Percentiles rank a stretch among this genome's conserved stretches.
These are phyloP conservation scores for Dimocarpus longan DNA, from an alignment of 345 rosid genomes.

Conservation along the genomic window DNA sequence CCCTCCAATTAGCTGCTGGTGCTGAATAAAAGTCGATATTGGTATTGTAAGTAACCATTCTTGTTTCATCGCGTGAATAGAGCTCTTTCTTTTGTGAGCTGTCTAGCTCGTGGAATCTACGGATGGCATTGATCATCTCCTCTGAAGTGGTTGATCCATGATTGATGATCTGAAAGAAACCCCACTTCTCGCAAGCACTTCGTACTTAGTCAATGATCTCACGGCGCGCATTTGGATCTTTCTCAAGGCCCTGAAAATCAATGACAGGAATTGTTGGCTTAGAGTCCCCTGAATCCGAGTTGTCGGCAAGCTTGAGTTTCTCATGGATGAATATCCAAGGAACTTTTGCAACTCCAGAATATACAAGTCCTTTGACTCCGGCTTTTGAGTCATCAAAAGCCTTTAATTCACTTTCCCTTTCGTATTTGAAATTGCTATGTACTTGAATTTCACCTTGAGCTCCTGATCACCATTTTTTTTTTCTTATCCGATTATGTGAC, in stretches of 20 bases:
- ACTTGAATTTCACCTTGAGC: neutral
- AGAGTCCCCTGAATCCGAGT: neutral
- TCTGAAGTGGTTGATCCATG: constrained; percentile 41
- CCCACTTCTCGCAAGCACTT: constrained; percentile 43
- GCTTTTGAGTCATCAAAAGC: constrained; percentile 16
- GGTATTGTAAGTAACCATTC: constrained; percentile 33
- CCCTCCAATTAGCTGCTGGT: constrained; percentile 49
- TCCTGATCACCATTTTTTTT: constrained; percentile 19
- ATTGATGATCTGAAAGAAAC: constrained; percentile 51
- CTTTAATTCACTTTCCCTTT: constrained; percentile 26
- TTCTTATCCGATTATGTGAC: neutral
- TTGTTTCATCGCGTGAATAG: constrained; percentile 32
- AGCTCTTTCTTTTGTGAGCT: constrained; percentile 35
- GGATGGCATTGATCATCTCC: constrained; percentile 33
- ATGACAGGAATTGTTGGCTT: constrained; percentile 40
- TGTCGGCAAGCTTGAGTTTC: neutral
- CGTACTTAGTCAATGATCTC: constrained; percentile 29
- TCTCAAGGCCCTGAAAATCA: constrained; percentile 29
- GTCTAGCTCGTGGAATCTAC: constrained; percentile 46
- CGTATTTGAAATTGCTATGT: neutral
- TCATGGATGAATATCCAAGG: constrained; percentile 37
- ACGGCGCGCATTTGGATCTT: constrained; percentile 15
- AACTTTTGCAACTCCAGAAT: constrained; percentile 34
- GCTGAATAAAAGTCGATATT: constrained; percentile 44
- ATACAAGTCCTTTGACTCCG: constrained; percentile 54